A percentile compares a stretch with the other conserved stretches of the same genome.
phyloP scores from a whole-genome alignment of 139 green algal genomes.

The Chlamydomonas eustigma region DNA sequence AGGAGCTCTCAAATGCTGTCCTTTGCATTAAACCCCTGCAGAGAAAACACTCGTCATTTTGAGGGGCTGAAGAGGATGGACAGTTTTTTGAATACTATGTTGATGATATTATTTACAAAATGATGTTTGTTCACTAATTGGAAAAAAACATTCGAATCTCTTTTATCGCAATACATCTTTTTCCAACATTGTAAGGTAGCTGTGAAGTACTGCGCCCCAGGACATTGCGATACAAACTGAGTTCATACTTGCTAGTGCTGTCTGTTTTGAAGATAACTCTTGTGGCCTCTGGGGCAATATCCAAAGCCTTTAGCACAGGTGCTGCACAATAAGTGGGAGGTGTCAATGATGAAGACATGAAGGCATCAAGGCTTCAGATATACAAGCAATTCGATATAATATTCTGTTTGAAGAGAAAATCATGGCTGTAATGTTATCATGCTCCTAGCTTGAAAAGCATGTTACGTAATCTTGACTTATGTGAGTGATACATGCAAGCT shows the following conservation, averaged over 20 bases:
- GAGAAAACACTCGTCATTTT: no score
- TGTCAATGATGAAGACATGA: not conserved
- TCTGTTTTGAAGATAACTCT: slow-evolving; percentile 16
- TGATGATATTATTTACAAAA: no score
- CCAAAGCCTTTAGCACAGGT: not conserved
- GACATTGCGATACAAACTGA: no score
- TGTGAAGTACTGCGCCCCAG: no score
- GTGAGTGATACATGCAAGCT: not conserved
- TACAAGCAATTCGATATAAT: not conserved
- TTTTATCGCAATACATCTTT: no score
- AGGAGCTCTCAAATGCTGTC: slow-evolving; percentile 1
- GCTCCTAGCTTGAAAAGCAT: not conserved
- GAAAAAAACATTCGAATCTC: no score
- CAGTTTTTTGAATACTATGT: no score
- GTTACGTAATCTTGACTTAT: not conserved
- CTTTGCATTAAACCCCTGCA: not conserved
- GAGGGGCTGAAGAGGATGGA: no score
- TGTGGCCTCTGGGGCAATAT: not conserved
- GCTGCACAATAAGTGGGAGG: not conserved
- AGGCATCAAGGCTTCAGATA: not conserved
- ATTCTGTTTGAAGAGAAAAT: not conserved
- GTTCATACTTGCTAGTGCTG: slow-evolving; percentile 8
- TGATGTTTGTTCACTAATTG: no score
- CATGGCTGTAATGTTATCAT: no score
- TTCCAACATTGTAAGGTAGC: no score